These are phyloP conservation scores for Hanseniaspora osmophila DNA, from an alignment of 805 yeast species.

Conservation along the genomic window DNA sequence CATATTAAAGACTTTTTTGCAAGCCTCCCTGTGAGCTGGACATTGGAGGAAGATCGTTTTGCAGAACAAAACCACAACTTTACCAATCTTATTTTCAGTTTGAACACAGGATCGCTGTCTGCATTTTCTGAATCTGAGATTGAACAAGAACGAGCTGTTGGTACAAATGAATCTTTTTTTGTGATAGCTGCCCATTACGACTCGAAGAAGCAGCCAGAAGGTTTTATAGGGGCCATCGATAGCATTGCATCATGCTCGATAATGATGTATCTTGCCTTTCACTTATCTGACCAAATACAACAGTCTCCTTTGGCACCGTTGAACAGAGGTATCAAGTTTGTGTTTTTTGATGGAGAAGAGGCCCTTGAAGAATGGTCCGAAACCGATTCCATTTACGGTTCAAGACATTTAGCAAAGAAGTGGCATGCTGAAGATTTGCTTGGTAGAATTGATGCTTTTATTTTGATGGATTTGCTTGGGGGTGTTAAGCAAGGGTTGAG, in stretches of 20 bases:
- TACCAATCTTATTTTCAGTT: conserved; percentile 25
- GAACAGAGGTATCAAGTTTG: conserved; percentile 29
- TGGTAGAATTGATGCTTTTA: conserved; percentile 28
- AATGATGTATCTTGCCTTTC: conserved; percentile 30
- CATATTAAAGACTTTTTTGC: conserved; percentile 13
- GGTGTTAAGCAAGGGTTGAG: conserved; percentile 8
- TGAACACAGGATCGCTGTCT: conserved; percentile 5
- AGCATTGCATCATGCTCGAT: conserved; percentile 46
- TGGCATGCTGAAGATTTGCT: conserved; percentile 22
- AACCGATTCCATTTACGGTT: conserved; percentile 42
- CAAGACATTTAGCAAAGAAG: conserved; percentile 31
- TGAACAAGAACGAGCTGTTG: conserved; percentile 6
- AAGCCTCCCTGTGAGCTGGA: conserved; percentile 11
- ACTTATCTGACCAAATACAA: conserved; percentile 4
- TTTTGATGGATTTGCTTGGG: conserved; percentile 40
- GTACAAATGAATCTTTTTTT: conserved; percentile 18
- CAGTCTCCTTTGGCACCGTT: conserved; percentile 9
- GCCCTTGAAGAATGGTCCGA: conserved; percentile 40
- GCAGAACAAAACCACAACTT: conserved; percentile 23
- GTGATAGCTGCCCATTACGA: conserved; percentile 42
- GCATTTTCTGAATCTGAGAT: not conserved
- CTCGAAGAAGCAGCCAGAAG: conserved; percentile 33
- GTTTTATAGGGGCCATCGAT: conserved; percentile 47
- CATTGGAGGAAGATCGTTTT: conserved; percentile 23
- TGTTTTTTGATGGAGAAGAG: conserved; percentile 52